Evolutionary conservation across 2,329 filamentous ascomycete species (phyloP).

Genomic region (Xylariales sp.): DNA sequence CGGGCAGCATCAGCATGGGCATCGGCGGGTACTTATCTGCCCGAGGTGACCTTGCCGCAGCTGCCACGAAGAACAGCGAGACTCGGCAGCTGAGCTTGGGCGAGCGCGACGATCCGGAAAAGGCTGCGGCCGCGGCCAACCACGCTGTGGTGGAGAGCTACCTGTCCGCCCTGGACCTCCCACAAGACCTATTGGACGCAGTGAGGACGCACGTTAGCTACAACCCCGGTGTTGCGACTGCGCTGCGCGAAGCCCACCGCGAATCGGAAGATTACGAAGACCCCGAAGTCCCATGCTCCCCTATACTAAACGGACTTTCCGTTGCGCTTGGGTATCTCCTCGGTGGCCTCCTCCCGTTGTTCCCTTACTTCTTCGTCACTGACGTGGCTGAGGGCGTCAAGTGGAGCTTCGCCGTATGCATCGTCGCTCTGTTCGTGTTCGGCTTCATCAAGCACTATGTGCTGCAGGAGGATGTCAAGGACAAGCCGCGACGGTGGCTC

Average conservation of each 20-base stretch:
- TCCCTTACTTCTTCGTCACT: slow-evolving; percentile 62
- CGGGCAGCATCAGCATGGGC: slow-evolving; percentile 74
- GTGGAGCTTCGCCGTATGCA: slow-evolving; percentile 57
- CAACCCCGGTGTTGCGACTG: slow-evolving; percentile 8
- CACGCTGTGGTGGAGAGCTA: slow-evolving; percentile 14
- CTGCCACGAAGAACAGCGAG: neutral
- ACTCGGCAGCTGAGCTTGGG: neutral
- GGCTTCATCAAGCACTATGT: slow-evolving; percentile 60
- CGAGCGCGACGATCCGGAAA: slow-evolving; percentile 29
- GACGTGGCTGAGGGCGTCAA: slow-evolving; percentile 46
- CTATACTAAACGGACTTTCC: slow-evolving; percentile 54
- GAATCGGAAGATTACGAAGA: slow-evolving; percentile 19
- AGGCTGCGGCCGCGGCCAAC: slow-evolving; percentile 6
- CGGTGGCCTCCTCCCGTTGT: slow-evolving; percentile 65
- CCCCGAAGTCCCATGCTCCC: slow-evolving; percentile 27
- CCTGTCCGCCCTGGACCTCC: slow-evolving; percentile 18
- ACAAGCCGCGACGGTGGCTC: slow-evolving; percentile 21
- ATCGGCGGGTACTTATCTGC: slow-evolving; percentile 70
- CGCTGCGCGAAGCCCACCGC: slow-evolving; percentile 30
- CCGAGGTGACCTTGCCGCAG: slow-evolving; percentile 39
- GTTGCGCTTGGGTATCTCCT: slow-evolving; percentile 67
- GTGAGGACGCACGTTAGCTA: slow-evolving; percentile 16
- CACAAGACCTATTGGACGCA: slow-evolving; percentile 15
- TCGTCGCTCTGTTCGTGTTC: slow-evolving; percentile 56
- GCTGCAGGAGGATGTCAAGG: slow-evolving; percentile 14